Evolutionary conservation across 345 rosid genomes (phyloP), one percentile per base, ranked within the genome.

Genomic region (Tarenaya hassleriana): DNA sequence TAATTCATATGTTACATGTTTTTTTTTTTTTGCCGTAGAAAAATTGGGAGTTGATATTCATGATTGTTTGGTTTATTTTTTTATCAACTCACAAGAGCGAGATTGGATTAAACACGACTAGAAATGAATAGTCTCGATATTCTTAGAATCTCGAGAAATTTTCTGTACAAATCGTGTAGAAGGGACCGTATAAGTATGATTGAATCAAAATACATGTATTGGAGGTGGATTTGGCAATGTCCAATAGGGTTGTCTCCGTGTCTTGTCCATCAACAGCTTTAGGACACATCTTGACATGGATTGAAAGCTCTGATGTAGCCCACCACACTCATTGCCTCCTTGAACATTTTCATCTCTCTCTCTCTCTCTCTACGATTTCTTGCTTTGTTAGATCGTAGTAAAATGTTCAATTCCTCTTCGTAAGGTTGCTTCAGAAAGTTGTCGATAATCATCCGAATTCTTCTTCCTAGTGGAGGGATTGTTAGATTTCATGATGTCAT

Each of bases 211-310:
- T 1, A 51, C 7, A 45, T 52, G 51, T 7, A 15, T 19, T 10
- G 46, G 60, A 66, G 45, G 61, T 66, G 61, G 61, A 48, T 66
- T 33, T 14, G 65, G 47, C 24, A 66, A 45, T 64, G 59, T 66
- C 53, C 48, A 48, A 54, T 51, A 27, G 61, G 56, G 9, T 3
- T 52, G 52, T 66, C 8, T 66, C 50, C 60, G 64, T 58, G 70
- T 66, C 60, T 60, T 66, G 47, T 59, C 65, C 61, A 66, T 60
- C 65, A 60, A 52, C 65, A 66, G 70, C 70, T 66, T 60, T 60
- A 60, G 61, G 70, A 59, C 60, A 66, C 70, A 66, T 53, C 65
- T 66, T 66, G 61, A 53, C 61, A 66, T 66, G 70, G 70, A 47
- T 24, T 42, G 70, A 56, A 53, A 47, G 52, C 61, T 66, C 53